Conservation (phyloP, 1,139 yeast species). For the Protomyces pachydermus region DNA sequence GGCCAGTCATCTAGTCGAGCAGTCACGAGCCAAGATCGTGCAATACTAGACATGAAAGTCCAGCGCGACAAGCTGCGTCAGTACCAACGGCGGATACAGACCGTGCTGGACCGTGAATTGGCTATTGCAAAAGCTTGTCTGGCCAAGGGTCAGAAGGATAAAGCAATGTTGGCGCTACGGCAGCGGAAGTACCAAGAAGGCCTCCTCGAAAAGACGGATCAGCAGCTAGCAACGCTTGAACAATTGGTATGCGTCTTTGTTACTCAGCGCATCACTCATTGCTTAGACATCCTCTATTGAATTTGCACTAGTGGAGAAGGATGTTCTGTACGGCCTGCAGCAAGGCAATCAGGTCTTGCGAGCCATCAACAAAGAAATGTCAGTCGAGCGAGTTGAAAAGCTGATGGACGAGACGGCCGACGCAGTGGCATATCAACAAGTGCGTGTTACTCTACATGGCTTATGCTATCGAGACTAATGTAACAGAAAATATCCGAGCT, state of each 20-base stretch:
- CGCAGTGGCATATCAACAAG: slow-evolving; percentile 71
- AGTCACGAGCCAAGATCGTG: slow-evolving; percentile 77
- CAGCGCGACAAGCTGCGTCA: slow-evolving; percentile 81
- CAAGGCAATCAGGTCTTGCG: slow-evolving; percentile 74
- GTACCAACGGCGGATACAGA: slow-evolving; percentile 59
- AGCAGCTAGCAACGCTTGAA: slow-evolving; percentile 74
- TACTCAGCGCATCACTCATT: background rate
- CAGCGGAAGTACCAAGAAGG: slow-evolving; percentile 77
- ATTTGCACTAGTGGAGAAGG: slow-evolving; percentile 81
- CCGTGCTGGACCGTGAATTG: slow-evolving; percentile 54
- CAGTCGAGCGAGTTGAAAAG: slow-evolving; percentile 70
- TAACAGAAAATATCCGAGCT: slow-evolving; percentile 45
- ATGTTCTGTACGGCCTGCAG: slow-evolving; percentile 69
- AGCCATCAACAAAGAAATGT: slow-evolving; percentile 71
- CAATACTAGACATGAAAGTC: slow-evolving; percentile 75
- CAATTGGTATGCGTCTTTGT: slow-evolving; percentile 40
- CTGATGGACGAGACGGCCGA: slow-evolving; percentile 82
- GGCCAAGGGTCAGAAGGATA: slow-evolving; percentile 49
- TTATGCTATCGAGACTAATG: background rate
- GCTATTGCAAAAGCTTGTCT: slow-evolving; percentile 57
- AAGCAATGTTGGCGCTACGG: slow-evolving; percentile 67
- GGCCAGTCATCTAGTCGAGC: slow-evolving; percentile 8
- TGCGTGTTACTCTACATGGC: slow-evolving; percentile 4
- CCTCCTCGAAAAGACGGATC: slow-evolving; percentile 61
- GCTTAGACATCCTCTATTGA: slow-evolving; percentile 54